Percentiles rank a stretch among this genome's conserved stretches.
These are phyloP conservation scores for Populus hybrid DNA, from an alignment of 441 rosid species.

Conservation along the genomic window DNA sequence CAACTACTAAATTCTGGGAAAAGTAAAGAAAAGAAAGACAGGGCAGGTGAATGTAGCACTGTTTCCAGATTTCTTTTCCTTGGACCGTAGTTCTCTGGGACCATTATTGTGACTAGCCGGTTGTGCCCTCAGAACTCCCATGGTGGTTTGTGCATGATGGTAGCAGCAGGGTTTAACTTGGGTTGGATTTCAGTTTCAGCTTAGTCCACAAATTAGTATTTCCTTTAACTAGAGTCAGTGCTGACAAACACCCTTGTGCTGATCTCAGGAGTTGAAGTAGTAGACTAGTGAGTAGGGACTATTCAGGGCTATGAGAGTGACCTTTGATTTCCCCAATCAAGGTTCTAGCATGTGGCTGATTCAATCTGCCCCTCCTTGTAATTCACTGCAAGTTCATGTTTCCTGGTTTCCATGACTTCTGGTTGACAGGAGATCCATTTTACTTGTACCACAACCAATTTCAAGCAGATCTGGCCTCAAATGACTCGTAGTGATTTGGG, in stretches of 20 bases:
- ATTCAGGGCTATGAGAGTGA: neutral
- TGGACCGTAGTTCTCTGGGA: neutral
- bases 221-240: neutral
- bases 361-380: neutral
- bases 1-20: too few relatives aligned
- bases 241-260: neutral
- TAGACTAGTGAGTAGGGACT: neutral
- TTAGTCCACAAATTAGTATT: neutral
- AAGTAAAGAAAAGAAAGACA: neutral
- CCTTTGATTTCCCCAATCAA: neutral
- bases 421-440: neutral
- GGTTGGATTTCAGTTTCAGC: too few relatives aligned
- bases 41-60: neutral
- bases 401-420: neutral
- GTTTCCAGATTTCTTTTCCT: neutral
- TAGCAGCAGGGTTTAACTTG: neutral
- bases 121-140: neutral
- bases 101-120: neutral
- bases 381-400: neutral
- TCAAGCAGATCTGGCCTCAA: neutral
- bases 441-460: neutral
- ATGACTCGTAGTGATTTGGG: neutral
- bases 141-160: too few relatives aligned
- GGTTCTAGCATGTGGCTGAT: neutral
- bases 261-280: neutral